Evolutionary conservation across 192 early-diverging fungal genomes (phyloP).

Genomic region (Gamsiella multidivaricata): DNA sequence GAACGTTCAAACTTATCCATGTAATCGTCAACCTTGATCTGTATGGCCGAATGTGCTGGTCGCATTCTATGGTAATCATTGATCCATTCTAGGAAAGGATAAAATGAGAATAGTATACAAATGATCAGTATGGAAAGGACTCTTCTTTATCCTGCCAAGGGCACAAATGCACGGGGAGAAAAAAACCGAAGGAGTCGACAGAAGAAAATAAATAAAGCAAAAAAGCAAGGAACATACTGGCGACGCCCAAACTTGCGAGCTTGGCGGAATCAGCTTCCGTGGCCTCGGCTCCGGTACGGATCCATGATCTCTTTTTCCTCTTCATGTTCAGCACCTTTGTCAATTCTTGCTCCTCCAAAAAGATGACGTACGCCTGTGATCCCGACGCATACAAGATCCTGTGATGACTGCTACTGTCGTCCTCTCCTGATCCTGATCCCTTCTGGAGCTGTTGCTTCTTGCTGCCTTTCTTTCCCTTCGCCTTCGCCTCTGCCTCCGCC

Average conservation of each 20-base stretch:
- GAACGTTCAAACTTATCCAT: conserved; percentile 83
- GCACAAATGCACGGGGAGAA: no score
- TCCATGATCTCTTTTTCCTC: conserved; percentile 68
- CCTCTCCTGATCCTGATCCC: conserved; percentile 21
- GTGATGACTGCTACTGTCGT: conserved; percentile 31
- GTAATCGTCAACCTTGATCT: conserved; percentile 74
- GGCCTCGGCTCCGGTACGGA: conserved; percentile 46
- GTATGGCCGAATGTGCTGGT: conserved; percentile 58
- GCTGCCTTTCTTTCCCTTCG: conserved; percentile 23
- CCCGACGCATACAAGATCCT: conserved; percentile 62
- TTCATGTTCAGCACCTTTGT: conserved; percentile 72
- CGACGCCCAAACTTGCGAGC: conserved; percentile 61
- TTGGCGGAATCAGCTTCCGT: conserved; percentile 55
- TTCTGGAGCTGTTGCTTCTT: conserved; percentile 29
- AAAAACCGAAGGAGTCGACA: background rate
- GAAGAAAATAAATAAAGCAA: background rate
- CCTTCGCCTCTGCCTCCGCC: conserved; percentile 22
- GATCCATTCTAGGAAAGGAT: conserved; percentile 44
- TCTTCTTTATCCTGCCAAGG: no score
- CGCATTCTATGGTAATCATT: conserved; percentile 56
- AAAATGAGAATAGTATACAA: background rate
- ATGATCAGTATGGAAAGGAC: no score
- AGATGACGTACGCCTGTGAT: conserved; percentile 74
- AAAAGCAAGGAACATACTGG: conserved; percentile 47
- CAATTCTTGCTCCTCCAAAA: conserved; percentile 75